phyloP scores from a whole-genome alignment of 1,284 basidiomycete genomes.

The Irpex rosettiformis region DNA sequence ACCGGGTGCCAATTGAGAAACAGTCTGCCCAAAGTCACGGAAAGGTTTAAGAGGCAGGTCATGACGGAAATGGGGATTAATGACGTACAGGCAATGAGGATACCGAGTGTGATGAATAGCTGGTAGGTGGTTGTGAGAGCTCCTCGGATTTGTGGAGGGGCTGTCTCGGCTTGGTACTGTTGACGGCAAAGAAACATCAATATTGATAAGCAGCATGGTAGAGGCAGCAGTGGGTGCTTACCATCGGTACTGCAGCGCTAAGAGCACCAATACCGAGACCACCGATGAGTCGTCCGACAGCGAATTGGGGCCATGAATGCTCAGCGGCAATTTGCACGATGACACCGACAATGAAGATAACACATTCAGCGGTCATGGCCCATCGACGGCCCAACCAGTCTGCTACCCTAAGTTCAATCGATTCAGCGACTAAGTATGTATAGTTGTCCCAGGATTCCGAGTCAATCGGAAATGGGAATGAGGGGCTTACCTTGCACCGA shows the following conservation, averaged over 20 bases:
- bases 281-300: conserved; percentile 67
- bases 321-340: conserved; percentile 55
- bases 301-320: conserved; percentile 57
- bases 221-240: conserved; percentile 15
- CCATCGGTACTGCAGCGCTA: conserved; percentile 74
- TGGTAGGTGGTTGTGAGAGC: conserved; percentile 48
- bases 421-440: not conserved
- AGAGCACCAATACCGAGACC: conserved; percentile 72
- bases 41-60: not conserved
- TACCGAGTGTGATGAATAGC: conserved; percentile 75
- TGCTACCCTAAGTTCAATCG: conserved; percentile 39
- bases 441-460: not conserved
- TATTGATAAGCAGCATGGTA: not conserved
- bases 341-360: conserved; percentile 66
- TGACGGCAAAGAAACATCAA: conserved; percentile 17
- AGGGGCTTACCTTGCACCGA: conserved; percentile 53
- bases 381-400: conserved; percentile 67
- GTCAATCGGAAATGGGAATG: too few species aligned
- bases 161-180: conserved; percentile 69
- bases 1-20: conserved; percentile 56
- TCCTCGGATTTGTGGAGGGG: conserved; percentile 75
- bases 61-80: conserved; percentile 23
- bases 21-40: conserved; percentile 39
- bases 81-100: conserved; percentile 59
- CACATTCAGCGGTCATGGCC: conserved; percentile 70